phyloP scores from a whole-genome alignment of 1,139 yeast species.

The Taphrina populina region DNA sequence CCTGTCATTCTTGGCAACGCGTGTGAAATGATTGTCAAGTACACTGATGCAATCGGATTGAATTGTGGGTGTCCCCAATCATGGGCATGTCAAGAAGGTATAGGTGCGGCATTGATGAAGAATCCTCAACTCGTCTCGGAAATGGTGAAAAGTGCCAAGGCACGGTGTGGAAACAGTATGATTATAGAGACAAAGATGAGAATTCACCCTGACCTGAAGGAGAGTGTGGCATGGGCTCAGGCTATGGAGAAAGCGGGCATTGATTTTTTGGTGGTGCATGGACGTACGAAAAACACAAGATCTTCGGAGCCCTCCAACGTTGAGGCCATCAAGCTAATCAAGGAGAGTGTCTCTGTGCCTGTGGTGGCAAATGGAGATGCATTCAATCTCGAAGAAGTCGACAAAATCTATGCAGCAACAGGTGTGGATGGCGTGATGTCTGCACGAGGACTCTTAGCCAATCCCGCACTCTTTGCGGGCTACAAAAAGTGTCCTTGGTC shows the following conservation, averaged over 20 bases:
- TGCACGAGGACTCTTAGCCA: slow-evolving; percentile 78
- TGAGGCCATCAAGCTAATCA: slow-evolving; percentile 72
- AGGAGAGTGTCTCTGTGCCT: slow-evolving; percentile 64
- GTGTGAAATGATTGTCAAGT: slow-evolving; percentile 84
- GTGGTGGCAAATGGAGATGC: slow-evolving; percentile 97
- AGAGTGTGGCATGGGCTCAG: slow-evolving; percentile 71
- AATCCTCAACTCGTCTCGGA: slow-evolving; percentile 75
- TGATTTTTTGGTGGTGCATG: slow-evolving; percentile 91
- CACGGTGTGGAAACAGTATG: slow-evolving; percentile 63
- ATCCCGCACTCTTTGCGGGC: slow-evolving; percentile 86
- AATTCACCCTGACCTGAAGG: slow-evolving; percentile 67
- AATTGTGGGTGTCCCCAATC: slow-evolving; percentile 98
- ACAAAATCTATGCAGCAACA: slow-evolving; percentile 60
- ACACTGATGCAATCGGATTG: slow-evolving; percentile 88
- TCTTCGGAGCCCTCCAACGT: slow-evolving; percentile 79
- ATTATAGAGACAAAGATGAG: slow-evolving; percentile 89
- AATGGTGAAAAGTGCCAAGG: slow-evolving; percentile 82
- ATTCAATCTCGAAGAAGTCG: slow-evolving; percentile 63
- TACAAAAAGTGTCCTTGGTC: slow-evolving; percentile 78
- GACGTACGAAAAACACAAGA: slow-evolving; percentile 80
- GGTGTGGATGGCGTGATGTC: slow-evolving; percentile 90
- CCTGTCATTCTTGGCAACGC: slow-evolving; percentile 79
- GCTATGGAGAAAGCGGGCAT: slow-evolving; percentile 81
- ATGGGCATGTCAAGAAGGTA: slow-evolving; percentile 92
- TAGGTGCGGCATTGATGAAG: slow-evolving; percentile 91